Evolutionary conservation across 257 asterid species (phyloP), one percentile per base, ranked within the genome.

Genomic region (Leptodermis oblonga): DNA sequence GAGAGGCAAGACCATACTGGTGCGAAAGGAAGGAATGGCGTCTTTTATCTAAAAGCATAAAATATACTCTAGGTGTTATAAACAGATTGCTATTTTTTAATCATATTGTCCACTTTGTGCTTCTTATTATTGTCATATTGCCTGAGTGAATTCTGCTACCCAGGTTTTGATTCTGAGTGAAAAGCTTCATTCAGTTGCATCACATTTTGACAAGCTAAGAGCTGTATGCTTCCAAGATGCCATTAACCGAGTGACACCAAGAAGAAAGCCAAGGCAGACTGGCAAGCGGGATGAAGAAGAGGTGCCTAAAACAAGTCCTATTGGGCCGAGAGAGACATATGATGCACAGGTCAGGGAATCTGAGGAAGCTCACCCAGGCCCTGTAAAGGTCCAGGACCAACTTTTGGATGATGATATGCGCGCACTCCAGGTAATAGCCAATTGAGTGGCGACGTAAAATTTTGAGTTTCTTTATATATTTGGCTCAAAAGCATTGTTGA

Each of bases 161-260:
- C 86, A 93, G 99, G 95, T 94, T 59, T 75, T 94, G 75, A 94
- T 94, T 79, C 78, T 89, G 77, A 86, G 99, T 51, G 97, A 94
- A 82, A 94, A 84, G 82, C 96, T 91, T 70, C 95, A 87, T 73
- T 80, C 86, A 20, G 97, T 91, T 66, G 83, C 99, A 39, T 91
- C 97, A 39, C 86, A 84, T 74, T 94, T 91, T 75, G 99, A 94
- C 79, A 86, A 82, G 79, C 88, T 94, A 68, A 85, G 97, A 81
- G 99, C 97, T 66, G n/a, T 91, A 69, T 95, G 94, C 46, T 94
- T 89, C 86, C 99, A 86, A 83, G 96, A 94, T 65, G 93, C 92
- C 49, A 86, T 94, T 67, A 91, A 89, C 80, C 83, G 96, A 64
- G 93, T 80, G 53, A 72, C 90, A 48, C 96, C 96, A 76, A 80